These are phyloP conservation scores for Leccinellum luteum DNA, from an alignment of 768 basidiomycete genomes.

Conservation along the genomic window DNA sequence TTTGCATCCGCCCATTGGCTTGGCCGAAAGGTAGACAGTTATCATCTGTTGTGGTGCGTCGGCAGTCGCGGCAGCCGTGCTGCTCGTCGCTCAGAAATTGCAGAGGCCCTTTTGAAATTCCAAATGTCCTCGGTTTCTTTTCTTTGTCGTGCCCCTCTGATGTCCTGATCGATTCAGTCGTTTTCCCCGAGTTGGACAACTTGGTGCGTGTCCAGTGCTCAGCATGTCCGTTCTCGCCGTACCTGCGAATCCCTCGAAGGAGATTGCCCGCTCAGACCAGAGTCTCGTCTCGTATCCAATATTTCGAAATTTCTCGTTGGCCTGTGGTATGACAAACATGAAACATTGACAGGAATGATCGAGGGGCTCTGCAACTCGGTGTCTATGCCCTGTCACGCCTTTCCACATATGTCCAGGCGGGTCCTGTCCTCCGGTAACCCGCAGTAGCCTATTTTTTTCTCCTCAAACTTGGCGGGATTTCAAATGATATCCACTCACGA, in stretches of 20 bases:
- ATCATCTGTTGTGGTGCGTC: slow-evolving; percentile 23
- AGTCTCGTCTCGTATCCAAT: slow-evolving; percentile 1
- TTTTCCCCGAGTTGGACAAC: background rate
- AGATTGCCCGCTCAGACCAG: background rate
- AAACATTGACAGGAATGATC: slow-evolving; percentile 46
- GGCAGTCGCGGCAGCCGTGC: slow-evolving; percentile 21
- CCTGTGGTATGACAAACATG: slow-evolving; percentile 32
- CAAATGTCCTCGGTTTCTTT: slow-evolving; percentile 4
- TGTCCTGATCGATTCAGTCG: background rate
- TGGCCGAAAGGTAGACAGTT: slow-evolving; percentile 17
- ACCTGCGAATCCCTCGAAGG: background rate
- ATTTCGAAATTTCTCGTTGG: slow-evolving; percentile 14
- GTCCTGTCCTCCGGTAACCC: slow-evolving; percentile 40
- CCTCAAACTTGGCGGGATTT: slow-evolving; percentile 7
- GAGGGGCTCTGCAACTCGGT: slow-evolving; percentile 29
- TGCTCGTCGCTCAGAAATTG: slow-evolving; percentile 22
- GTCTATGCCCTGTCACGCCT: slow-evolving; percentile 20
- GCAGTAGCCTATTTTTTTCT: slow-evolving; percentile 27
- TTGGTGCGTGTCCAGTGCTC: background rate
- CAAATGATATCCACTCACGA: slow-evolving; percentile 2
- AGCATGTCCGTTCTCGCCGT: background rate
- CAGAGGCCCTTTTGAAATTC: slow-evolving; percentile 25
- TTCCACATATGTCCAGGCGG: slow-evolving; percentile 37
- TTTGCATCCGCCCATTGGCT: slow-evolving; percentile 33
- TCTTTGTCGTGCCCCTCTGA: slow-evolving; percentile 1